Base-by-base conservation (phyloP, 176 grass and related monocot genomes). In the Tillandsia leiboldiana region DNA sequence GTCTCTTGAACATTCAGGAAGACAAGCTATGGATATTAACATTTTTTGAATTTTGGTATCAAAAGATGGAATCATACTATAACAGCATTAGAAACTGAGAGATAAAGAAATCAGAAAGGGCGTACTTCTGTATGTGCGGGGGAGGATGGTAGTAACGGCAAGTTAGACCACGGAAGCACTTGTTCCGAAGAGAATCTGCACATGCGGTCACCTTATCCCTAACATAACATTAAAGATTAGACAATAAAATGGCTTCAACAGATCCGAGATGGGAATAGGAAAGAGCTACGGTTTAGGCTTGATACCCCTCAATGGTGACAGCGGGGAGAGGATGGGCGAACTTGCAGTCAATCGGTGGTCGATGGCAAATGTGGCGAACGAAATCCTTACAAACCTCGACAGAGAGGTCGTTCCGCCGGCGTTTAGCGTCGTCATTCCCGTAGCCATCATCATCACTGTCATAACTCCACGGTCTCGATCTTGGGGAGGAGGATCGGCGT, bases 141-240 rank as follows among this genome's bases (percentile, higher is more conserved):
- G 75, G 82, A 42, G 85, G 89, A 68, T 91, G 85, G 75, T 84
- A 88, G 69, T 91, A 91, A 62, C 89, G 81, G 79, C 89, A 91
- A 67, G 85, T 79, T 53, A 71, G 75, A 23, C 82, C 85, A 11
- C 75, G 82, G 77, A 73, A 82, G 72, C 89, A 92, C 8, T 71
- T 73, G 50, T 83, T 88, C 79, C 82, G 69, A 66, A 88, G 76
- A 14, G 78, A 92, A 80, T 87, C 89, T 48, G 75, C 78, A 75
- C 89, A 92, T 13, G 86, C 85, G 17, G 70, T 92, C 61, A 92
- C 89, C 85, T 88, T 92, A 15, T 92, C 85, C 81, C 85, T 88
- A 77, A 49, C 29, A 48, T 72, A 75, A 72, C 42, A 26, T 33
- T 17, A 2, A 23, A 70, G 12, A 56, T 51, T 4, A 53, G 18